A percentile compares a stretch with the other conserved stretches of the same genome.
Conservation (phyloP, 371 early-diverging fungal species). For the Sporodiniella umbellata region DNA sequence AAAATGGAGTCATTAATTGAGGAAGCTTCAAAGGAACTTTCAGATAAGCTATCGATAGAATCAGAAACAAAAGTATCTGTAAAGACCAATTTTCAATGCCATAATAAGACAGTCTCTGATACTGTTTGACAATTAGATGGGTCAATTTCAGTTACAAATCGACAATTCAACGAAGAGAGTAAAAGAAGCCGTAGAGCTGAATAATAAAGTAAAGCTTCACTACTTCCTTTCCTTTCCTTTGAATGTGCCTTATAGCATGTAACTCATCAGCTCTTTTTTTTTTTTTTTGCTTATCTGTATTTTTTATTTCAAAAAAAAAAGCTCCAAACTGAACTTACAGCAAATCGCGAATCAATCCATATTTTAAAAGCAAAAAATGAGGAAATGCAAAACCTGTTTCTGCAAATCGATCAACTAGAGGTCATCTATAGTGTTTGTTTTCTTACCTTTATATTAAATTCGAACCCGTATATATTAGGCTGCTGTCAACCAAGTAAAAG, state of each 20-base stretch:
- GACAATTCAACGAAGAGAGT: constrained; percentile 18
- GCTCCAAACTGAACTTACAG: constrained; percentile 18
- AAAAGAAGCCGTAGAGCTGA: constrained; percentile 18
- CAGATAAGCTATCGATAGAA: too few species aligned
- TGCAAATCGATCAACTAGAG: constrained; percentile 40
- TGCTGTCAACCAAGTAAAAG: constrained; percentile 27
- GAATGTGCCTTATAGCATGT: too few species aligned
- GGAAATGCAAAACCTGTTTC: constrained; percentile 23
- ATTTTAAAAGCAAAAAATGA: constrained; percentile 18
- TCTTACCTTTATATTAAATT: background rate
- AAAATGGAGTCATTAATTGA: too few species aligned
- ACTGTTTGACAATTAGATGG: too few species aligned
- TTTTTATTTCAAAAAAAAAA: too few species aligned
- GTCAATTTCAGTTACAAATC: constrained; percentile 12
- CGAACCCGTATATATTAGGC: constrained; percentile 2
- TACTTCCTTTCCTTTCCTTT: too few species aligned
- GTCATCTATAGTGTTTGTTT: constrained; percentile 15
- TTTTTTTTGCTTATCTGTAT: too few species aligned
- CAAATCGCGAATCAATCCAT: constrained; percentile 7
- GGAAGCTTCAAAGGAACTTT: too few species aligned
- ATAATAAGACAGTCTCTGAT: too few species aligned
- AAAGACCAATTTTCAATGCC: too few species aligned
- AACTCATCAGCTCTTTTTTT: too few species aligned
- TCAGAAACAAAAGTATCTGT: too few species aligned
- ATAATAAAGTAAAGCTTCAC: background rate